phyloP scores from a whole-genome alignment of 2,329 filamentous ascomycete species.

The Purpureocillium takamizusanense region DNA sequence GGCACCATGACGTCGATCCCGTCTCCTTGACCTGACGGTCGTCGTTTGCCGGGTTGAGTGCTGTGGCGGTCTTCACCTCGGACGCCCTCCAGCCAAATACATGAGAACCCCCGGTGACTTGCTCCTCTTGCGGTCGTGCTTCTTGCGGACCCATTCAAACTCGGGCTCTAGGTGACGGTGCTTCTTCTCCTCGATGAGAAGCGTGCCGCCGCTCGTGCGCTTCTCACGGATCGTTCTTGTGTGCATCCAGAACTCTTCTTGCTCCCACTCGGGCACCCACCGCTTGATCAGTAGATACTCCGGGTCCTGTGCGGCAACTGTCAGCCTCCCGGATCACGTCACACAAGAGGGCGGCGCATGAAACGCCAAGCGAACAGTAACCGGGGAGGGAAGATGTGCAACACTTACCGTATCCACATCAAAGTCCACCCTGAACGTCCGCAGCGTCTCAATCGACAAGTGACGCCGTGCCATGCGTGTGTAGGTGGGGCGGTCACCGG shows the following conservation, averaged over 20 bases:
- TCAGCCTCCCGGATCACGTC: too few species aligned
- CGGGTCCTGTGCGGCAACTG: conserved; percentile 38
- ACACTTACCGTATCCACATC: conserved; percentile 45
- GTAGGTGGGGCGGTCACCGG: conserved; percentile 40
- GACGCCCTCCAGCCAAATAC: conserved; percentile 46
- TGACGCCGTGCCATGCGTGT: conserved; percentile 55
- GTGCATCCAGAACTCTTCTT: conserved; percentile 64
- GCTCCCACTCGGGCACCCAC: conserved; percentile 63
- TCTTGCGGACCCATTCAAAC: conserved; percentile 50
- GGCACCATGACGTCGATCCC: too few species aligned
- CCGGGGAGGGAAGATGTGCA: too few species aligned
- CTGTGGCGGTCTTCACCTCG: conserved; percentile 18
- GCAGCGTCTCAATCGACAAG: conserved; percentile 53
- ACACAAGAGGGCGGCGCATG: too few species aligned
- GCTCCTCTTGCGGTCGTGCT: conserved; percentile 42
- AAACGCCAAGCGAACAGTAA: too few species aligned
- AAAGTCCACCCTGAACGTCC: conserved; percentile 46
- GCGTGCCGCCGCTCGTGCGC: conserved; percentile 27
- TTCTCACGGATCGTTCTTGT: conserved; percentile 55
- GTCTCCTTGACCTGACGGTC: not conserved
- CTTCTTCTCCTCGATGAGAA: conserved; percentile 38
- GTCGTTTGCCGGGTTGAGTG: not conserved
- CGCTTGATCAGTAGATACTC: conserved; percentile 66
- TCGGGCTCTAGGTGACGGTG: conserved; percentile 34
- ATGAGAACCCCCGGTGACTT: conserved; percentile 48